These are phyloP conservation scores for Neurospora sp. DNA, from an alignment of 495 filamentous ascomycete genomes.

Conservation along the genomic window DNA sequence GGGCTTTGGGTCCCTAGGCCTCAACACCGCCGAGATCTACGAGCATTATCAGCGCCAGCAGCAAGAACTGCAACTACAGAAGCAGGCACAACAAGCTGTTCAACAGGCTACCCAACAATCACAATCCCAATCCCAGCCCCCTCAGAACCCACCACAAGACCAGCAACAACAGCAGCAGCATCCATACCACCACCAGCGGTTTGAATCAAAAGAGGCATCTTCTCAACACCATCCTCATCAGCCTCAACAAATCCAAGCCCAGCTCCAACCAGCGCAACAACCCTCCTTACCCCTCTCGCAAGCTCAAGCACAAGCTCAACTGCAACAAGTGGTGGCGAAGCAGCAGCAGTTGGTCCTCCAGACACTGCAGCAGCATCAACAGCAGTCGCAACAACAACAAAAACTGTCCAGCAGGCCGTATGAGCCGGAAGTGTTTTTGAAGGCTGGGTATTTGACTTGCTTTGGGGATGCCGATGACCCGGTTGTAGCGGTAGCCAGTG, in stretches of 20 bases:
- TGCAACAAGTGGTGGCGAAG: not conserved
- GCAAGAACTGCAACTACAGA: not conserved
- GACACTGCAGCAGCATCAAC: not conserved
- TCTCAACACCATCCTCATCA: not conserved
- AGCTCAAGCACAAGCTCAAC: not conserved
- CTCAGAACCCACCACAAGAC: not conserved
- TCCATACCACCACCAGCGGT: not conserved
- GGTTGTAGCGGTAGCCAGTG: not conserved
- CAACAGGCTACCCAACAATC: not conserved
- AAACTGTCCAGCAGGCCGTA: not conserved
- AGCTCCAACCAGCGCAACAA: not conserved
- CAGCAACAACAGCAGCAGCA: not conserved
- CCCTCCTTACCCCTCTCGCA: not conserved
- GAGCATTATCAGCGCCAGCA: not conserved
- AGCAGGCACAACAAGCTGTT: not conserved
- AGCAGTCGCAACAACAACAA: not conserved
- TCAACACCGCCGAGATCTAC: not conserved
- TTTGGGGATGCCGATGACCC: slow-evolving; percentile 5
- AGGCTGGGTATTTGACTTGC: slow-evolving; percentile 8
- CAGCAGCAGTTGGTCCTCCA: not conserved
- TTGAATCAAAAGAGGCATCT: not conserved
- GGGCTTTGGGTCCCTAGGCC: not conserved
- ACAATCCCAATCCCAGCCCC: not conserved
- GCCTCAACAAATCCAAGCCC: not conserved
- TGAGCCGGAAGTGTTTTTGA: slow-evolving; percentile 4